phyloP scores from a whole-genome alignment of 2,329 filamentous ascomycete genomes.

The Colletotrichum sp. region DNA sequence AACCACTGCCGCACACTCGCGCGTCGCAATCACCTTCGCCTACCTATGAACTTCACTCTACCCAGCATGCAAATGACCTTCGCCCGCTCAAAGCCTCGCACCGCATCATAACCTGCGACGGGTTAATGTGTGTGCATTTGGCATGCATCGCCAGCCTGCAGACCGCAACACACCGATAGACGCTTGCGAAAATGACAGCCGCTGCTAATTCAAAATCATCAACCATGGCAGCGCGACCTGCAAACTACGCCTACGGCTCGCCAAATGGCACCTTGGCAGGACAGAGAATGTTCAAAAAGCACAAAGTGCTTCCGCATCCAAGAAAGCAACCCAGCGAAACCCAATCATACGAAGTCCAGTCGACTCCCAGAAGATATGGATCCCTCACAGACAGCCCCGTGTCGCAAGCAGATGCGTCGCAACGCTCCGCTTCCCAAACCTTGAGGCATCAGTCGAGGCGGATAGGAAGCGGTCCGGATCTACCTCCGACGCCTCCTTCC shows the following conservation, averaged over 20 bases:
- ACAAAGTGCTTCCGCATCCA: conserved; percentile 47
- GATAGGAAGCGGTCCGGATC: conserved; percentile 50
- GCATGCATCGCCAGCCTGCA: neutral
- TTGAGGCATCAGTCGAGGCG: conserved; percentile 47
- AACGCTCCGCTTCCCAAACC: conserved; percentile 41
- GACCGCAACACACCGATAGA: neutral
- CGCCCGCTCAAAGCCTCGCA: conserved; percentile 1
- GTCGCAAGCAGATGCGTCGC: conserved; percentile 27
- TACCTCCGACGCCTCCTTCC: conserved; percentile 68
- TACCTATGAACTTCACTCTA: conserved; percentile 2
- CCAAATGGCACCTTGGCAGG: conserved; percentile 30
- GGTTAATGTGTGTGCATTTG: conserved; percentile 6
- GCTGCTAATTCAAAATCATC: conserved; percentile 28
- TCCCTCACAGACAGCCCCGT: conserved; percentile 15
- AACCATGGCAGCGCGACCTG: conserved; percentile 36
- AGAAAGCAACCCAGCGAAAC: conserved; percentile 21
- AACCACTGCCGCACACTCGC: neutral
- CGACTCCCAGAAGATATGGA: conserved; percentile 22
- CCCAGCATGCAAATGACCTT: conserved; percentile 19
- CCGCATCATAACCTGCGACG: conserved; percentile 12
- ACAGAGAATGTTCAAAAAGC: conserved; percentile 49
- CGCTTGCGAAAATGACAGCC: conserved; percentile 25
- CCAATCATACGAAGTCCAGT: conserved; percentile 12
- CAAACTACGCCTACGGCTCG: conserved; percentile 31
- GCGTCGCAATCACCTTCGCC: neutral